These are phyloP conservation scores for Crucihimalaya himalaica DNA, from an alignment of 345 rosid species.

Conservation along the genomic window DNA sequence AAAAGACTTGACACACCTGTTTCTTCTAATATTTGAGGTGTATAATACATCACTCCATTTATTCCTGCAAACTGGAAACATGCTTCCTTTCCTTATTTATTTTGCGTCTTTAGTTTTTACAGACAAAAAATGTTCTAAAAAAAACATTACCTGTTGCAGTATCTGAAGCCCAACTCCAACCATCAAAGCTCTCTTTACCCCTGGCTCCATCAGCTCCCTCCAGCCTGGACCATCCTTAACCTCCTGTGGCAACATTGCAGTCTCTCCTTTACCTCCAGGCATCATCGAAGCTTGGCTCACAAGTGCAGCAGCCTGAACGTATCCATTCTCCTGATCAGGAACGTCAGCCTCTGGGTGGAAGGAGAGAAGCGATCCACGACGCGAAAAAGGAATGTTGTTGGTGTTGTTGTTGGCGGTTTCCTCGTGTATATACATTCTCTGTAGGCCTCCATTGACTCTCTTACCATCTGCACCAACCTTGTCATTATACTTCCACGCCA, in stretches of 20 bases:
- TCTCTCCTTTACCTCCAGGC: conserved; percentile 51
- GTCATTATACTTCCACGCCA: conserved; percentile 82
- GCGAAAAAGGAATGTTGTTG: conserved; percentile 47
- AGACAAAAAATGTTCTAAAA: not conserved
- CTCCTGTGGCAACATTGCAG: conserved; percentile 51
- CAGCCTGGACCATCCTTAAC: conserved; percentile 59
- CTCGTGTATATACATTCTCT: conserved; percentile 72
- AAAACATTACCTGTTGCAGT: conserved; percentile 68
- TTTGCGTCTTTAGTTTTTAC: not conserved
- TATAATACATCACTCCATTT: conserved; percentile 83
- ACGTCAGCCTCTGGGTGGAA: conserved; percentile 49
- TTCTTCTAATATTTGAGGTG: conserved; percentile 86
- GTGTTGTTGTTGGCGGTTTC: conserved; percentile 42
- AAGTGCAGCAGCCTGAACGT: conserved; percentile 76
- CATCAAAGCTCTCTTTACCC: conserved; percentile 71
- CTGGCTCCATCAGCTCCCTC: conserved; percentile 71
- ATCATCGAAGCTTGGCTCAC: conserved; percentile 68
- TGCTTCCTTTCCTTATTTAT: not conserved
- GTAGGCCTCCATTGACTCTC: conserved; percentile 59
- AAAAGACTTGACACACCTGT: conserved; percentile 82
- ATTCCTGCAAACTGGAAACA: conserved; percentile 77
- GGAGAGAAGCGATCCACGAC: conserved; percentile 72
- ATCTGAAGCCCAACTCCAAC: conserved; percentile 84
- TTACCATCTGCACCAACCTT: conserved; percentile 63
- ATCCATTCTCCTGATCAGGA: conserved; percentile 50